Percentiles rank a stretch among this genome's conserved stretches.
phyloP scores from a whole-genome alignment of 345 rosid species.

The Eucalyptus cloeziana region DNA sequence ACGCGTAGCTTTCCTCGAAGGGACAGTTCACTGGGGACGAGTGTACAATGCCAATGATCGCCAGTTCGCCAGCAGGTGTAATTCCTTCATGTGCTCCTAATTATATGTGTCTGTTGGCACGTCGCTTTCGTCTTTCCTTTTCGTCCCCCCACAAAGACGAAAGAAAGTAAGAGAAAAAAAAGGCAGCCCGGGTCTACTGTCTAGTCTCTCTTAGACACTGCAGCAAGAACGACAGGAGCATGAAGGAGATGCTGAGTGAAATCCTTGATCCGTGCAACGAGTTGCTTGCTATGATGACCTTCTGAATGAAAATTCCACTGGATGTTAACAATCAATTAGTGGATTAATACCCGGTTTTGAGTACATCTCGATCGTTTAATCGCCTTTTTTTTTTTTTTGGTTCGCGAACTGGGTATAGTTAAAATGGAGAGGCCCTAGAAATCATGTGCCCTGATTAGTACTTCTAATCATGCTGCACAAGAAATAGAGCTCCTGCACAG shows the following conservation, averaged over 20 bases:
- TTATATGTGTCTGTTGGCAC: slow-evolving; percentile 8
- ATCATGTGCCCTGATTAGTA: neutral
- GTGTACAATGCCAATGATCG: neutral
- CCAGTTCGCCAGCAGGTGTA: neutral
- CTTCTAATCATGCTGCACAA: neutral
- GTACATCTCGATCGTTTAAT: neutral
- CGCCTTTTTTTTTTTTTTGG: neutral
- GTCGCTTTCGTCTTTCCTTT: slow-evolving; percentile 5
- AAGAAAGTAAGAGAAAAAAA: neutral
- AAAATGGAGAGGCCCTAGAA: neutral
- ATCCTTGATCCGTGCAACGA: neutral
- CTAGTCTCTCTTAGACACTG: neutral
- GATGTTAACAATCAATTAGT: neutral
- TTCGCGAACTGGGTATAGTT: neutral
- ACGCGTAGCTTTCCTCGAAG: neutral
- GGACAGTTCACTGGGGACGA: neutral
- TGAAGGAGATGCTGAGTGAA: neutral
- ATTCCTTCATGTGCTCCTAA: neutral
- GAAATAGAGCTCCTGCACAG: neutral
- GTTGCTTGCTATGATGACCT: neutral
- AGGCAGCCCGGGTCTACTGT: neutral
- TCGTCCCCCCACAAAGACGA: neutral
- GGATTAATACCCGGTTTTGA: neutral
- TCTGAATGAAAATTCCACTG: neutral
- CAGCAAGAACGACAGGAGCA: neutral